These are phyloP conservation scores for Pleurotus salmoneostramineus DNA, from an alignment of 768 basidiomycete genomes.

Conservation along the genomic window DNA sequence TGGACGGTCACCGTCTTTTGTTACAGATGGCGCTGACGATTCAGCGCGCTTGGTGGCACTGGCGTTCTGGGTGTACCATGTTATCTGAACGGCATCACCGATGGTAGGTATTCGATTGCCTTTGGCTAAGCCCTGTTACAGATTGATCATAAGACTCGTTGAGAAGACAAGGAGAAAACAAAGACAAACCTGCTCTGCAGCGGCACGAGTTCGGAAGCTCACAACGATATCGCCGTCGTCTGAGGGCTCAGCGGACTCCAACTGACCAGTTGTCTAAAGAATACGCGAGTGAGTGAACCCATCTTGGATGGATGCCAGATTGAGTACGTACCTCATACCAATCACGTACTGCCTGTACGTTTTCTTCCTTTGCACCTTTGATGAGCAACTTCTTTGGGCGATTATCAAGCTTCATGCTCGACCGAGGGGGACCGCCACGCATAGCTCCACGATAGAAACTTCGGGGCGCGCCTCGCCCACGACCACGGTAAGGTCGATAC, in stretches of 20 bases:
- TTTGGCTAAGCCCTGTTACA: constrained; percentile 63
- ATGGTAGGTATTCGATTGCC: constrained; percentile 63
- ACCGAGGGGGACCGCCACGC: constrained; percentile 63
- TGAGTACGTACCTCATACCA: constrained; percentile 73
- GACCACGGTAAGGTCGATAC: constrained; percentile 70
- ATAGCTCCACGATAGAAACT: constrained; percentile 58
- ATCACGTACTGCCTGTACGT: constrained; percentile 60
- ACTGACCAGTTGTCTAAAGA: constrained; percentile 58
- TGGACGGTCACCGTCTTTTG: constrained; percentile 13
- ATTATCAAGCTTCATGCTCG: constrained; percentile 88
- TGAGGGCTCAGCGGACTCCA: constrained; percentile 57
- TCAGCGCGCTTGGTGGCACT: constrained; percentile 12
- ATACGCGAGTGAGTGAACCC: constrained; percentile 7
- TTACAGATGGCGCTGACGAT: constrained; percentile 1
- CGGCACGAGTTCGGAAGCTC: constrained; percentile 64
- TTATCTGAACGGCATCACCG: constrained; percentile 54
- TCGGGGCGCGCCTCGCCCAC: constrained; percentile 54
- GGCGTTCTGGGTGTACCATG: constrained; percentile 50
- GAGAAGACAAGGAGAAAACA: not conserved
- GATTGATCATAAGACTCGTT: constrained; percentile 9
- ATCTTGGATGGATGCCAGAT: not conserved
- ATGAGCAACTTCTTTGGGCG: constrained; percentile 78
- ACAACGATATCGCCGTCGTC: constrained; percentile 63
- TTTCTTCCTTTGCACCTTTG: constrained; percentile 54
- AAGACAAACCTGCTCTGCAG: constrained; percentile 66